Evolutionary conservation across 2,329 filamentous ascomycete genomes (phyloP), one percentile per base, ranked within the genome.

Genomic region (Claviceps sorghi): DNA sequence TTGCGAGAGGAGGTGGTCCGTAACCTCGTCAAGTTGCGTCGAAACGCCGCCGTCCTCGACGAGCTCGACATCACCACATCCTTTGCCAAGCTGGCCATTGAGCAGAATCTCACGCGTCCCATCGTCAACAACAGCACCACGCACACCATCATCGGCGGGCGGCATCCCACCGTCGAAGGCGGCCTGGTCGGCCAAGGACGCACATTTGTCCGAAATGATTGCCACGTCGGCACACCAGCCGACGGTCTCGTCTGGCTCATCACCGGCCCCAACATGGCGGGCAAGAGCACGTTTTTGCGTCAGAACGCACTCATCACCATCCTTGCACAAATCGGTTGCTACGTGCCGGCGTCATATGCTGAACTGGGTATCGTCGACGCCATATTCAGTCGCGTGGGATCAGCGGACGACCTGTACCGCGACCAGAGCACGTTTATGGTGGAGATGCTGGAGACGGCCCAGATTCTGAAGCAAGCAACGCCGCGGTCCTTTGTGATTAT

Each of bases 341-440:
- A 90, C 66, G 91, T 98, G 0, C 93, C 93, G 0, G 93, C 93
- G 0, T 79, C 84, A 26, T 86, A 88, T 65, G 91, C 88, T 3
- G 82, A 88, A 60, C 76, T 98, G 29, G 90, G 91, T 1, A 75
- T 98, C 44, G 89, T 96, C n/a, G 93, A 98, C 69, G 88, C 91
- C 61, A 84, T 98, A 51, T 97, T 95, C 72, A 93, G 85, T 63
- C 86, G 93, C 64, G 85, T 94, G 22, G 93, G 93, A 1, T 94
- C 89, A 1, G 93, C 91, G 1, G 94, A 98, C 66, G 91, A 95
- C 64, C 75, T 98, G n/a, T 96, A 86, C 70, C 80, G 82, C 49
- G 86, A 95, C 70, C 90, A 97, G 67, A 95, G 88, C 51, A 98
- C 94, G 0, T 98, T 98, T 68, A 97, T 98, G 93, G 88, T 97